phyloP scores from a whole-genome alignment of 192 early-diverging fungal genomes.

The Coemansia sp. region DNA sequence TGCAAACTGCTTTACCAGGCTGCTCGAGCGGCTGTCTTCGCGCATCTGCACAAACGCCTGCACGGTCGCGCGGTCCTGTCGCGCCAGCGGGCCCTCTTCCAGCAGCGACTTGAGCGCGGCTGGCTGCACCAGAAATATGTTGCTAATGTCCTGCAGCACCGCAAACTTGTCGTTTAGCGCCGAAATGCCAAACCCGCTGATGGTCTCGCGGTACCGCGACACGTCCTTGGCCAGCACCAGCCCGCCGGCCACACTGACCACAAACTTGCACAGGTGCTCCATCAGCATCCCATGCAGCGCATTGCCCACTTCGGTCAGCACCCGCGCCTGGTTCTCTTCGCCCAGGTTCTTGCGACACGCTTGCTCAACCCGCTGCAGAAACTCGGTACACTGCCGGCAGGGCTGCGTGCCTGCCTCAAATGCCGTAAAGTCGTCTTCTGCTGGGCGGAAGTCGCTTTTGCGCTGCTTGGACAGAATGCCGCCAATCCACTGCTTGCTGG shows the following conservation, averaged over 20 bases:
- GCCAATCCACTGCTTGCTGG: slow-evolving; percentile 68
- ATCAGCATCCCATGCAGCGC: slow-evolving; percentile 80
- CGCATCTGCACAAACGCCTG: slow-evolving; percentile 85
- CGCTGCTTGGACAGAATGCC: slow-evolving; percentile 74
- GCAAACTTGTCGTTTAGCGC: slow-evolving; percentile 81
- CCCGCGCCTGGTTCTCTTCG: slow-evolving; percentile 71
- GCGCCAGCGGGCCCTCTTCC: slow-evolving; percentile 78
- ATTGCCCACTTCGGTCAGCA: slow-evolving; percentile 76
- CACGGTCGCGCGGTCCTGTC: slow-evolving; percentile 74
- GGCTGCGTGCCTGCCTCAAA: slow-evolving; percentile 74
- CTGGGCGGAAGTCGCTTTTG: slow-evolving; percentile 86
- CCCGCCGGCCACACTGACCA: slow-evolving; percentile 81
- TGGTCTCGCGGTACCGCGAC: slow-evolving; percentile 86
- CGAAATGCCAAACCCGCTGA: slow-evolving; percentile 71
- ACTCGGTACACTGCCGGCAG: slow-evolving; percentile 77
- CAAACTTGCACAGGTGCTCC: slow-evolving; percentile 90
- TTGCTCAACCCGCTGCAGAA: slow-evolving; percentile 63
- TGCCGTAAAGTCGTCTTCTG: slow-evolving; percentile 77
- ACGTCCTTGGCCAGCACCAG: slow-evolving; percentile 91
- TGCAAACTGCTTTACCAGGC: slow-evolving; percentile 33
- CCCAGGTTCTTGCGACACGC: slow-evolving; percentile 63
- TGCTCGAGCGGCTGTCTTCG: slow-evolving; percentile 71
- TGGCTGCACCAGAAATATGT: slow-evolving; percentile 89
- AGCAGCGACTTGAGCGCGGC: slow-evolving; percentile 86
- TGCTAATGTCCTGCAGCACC: slow-evolving; percentile 87